These are phyloP conservation scores for Mariannaea sp. DNA, from an alignment of 2,329 filamentous ascomycete species.

Conservation along the genomic window DNA sequence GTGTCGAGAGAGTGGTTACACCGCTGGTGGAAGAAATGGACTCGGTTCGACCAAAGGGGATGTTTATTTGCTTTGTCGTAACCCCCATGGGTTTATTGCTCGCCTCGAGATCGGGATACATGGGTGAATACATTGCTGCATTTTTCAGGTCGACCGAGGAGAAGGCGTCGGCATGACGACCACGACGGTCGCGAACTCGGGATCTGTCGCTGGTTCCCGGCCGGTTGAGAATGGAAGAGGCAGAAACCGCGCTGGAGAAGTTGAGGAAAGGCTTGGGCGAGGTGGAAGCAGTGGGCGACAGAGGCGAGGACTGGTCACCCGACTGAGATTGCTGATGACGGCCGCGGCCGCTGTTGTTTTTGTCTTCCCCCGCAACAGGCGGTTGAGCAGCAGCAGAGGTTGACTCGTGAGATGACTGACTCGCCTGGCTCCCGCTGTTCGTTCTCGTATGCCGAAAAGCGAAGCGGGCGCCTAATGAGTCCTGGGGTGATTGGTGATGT, in stretches of 20 bases:
- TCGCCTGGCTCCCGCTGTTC: conserved; percentile 37
- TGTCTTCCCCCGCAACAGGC: conserved; percentile 37
- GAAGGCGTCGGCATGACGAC: conserved; percentile 27
- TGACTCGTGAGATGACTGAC: conserved; percentile 37
- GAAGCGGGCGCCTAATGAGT: conserved; percentile 26
- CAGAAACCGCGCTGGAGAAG: conserved; percentile 11
- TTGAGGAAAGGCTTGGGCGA: conserved; percentile 27
- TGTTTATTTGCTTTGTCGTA: conserved; percentile 42
- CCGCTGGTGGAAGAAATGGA: conserved; percentile 54
- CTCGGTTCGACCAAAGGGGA: conserved; percentile 48
- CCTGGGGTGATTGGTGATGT: not conserved
- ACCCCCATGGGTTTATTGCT: conserved; percentile 38
- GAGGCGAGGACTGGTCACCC: conserved; percentile 30
- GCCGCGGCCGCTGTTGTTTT: conserved; percentile 21
- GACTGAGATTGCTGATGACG: conserved; percentile 26
- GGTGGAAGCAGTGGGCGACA: conserved; percentile 19
- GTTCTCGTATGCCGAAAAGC: conserved; percentile 32
- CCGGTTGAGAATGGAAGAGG: conserved; percentile 31
- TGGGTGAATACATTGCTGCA: conserved; percentile 46
- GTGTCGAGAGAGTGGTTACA: conserved; percentile 48
- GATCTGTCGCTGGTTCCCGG: conserved; percentile 26
- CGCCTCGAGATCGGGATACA: conserved; percentile 41
- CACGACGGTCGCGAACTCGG: conserved; percentile 30
- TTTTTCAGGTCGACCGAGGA: conserved; percentile 41
- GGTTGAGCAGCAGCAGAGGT: conserved; percentile 30